A percentile compares a stretch with the other conserved stretches of the same genome.
These are phyloP conservation scores for Globisporangium heterothallicum DNA, from an alignment of 352 stramenopile genomes.

Conservation along the genomic window DNA sequence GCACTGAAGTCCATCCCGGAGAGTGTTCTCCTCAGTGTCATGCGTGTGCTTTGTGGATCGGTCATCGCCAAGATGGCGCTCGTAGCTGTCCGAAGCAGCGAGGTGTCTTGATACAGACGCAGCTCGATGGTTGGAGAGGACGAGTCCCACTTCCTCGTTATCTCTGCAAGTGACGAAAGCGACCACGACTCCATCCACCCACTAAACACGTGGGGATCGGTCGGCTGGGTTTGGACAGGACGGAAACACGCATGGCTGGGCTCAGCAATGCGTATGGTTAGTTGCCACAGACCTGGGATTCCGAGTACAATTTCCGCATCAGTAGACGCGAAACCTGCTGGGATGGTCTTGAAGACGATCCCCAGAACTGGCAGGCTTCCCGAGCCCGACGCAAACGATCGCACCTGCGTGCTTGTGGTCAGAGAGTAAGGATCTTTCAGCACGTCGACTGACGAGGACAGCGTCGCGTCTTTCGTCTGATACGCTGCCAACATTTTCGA, in stretches of 20 bases:
- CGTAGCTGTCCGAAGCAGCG: conserved; percentile 29
- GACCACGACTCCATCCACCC: conserved; percentile 51
- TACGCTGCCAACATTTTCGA: conserved; percentile 24
- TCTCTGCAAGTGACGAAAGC: conserved; percentile 23
- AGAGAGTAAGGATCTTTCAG: conserved; percentile 20
- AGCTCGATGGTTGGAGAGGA: conserved; percentile 15
- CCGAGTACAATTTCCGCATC: conserved; percentile 15
- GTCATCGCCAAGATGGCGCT: conserved; percentile 32
- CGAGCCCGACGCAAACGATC: conserved; percentile 17
- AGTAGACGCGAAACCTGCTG: conserved; percentile 10
- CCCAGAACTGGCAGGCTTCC: conserved; percentile 27
- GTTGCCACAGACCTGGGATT: conserved; percentile 21
- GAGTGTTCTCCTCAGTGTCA: conserved; percentile 25
- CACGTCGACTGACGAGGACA: conserved; percentile 20
- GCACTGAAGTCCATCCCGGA: conserved; percentile 30
- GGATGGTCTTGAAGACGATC: conserved; percentile 17
- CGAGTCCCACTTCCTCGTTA: conserved; percentile 25
- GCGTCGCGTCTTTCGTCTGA: conserved; percentile 17
- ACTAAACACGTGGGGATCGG: conserved; percentile 29
- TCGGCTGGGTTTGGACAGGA: conserved; percentile 4
- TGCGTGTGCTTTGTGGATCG: conserved; percentile 10
- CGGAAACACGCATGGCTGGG: conserved; percentile 32
- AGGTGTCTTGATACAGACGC: conserved; percentile 19
- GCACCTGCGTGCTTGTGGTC: conserved; percentile 16
- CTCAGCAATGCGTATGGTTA: conserved; percentile 23